phyloP scores from a whole-genome alignment of 2,329 filamentous ascomycete genomes.

The Chaetomiaceae sp. region DNA sequence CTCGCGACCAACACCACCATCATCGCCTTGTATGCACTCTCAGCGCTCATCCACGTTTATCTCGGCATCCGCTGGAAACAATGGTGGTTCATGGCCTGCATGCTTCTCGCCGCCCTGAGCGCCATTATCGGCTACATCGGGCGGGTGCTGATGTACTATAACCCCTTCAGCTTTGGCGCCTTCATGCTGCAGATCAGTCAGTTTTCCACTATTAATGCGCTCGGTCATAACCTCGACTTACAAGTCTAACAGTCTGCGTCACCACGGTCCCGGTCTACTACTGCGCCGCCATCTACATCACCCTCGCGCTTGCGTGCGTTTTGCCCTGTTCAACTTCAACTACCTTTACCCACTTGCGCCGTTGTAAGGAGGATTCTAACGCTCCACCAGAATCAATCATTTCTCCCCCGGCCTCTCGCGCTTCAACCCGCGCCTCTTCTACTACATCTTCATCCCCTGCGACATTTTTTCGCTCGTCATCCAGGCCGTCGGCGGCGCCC shows the following conservation, averaged over 20 bases:
- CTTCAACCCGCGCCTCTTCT: constrained; percentile 28
- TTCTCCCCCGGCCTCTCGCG: constrained; percentile 25
- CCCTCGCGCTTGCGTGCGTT: constrained; percentile 39
- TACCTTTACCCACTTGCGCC: not conserved
- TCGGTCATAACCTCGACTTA: not conserved
- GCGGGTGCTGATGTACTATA: constrained; percentile 49
- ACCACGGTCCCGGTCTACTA: constrained; percentile 51
- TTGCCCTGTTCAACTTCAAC: too few relatives aligned
- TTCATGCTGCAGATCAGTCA: constrained; percentile 62
- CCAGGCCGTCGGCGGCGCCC: constrained; percentile 45
- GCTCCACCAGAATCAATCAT: constrained; percentile 23
- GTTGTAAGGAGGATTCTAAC: too few relatives aligned
- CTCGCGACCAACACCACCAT: constrained; percentile 39
- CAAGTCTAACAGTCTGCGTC: constrained; percentile 55
- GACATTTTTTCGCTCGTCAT: constrained; percentile 46
- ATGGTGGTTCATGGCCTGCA: constrained; percentile 44
- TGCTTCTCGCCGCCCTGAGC: constrained; percentile 49
- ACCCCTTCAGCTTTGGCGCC: constrained; percentile 52
- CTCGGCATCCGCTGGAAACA: constrained; percentile 43
- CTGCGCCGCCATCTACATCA: constrained; percentile 61
- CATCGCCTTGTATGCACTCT: constrained; percentile 39
- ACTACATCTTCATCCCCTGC: constrained; percentile 40
- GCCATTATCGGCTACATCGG: constrained; percentile 60
- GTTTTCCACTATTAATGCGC: constrained; percentile 23
- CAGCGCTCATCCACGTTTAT: constrained; percentile 40